Evolutionary conservation across 176 grass and related monocot species (phyloP).

Genomic region (Tillandsia fasciculata): DNA sequence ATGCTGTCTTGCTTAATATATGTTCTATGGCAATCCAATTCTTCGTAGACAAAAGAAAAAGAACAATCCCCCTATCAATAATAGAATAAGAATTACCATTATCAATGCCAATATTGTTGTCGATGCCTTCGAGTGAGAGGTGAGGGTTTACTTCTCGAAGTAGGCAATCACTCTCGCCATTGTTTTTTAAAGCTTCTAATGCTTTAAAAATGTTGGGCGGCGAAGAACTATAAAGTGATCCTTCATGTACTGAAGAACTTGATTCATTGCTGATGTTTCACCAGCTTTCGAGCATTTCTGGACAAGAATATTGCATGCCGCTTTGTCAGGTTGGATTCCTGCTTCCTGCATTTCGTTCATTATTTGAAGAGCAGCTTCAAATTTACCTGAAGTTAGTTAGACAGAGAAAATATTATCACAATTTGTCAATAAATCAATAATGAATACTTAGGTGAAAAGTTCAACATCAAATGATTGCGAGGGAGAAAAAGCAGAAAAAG

Average conservation of each 20-base stretch:
- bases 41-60: constrained; percentile 39
- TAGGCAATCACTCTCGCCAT: constrained; percentile 35
- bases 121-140: constrained; percentile 46
- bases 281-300: constrained; percentile 60
- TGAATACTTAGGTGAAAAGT: too few relatives aligned
- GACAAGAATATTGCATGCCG: constrained; percentile 64
- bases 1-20: constrained; percentile 26
- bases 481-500: too few relatives aligned
- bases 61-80: constrained; percentile 40
- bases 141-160: constrained; percentile 65
- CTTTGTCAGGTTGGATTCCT: constrained; percentile 54
- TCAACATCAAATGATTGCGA: too few relatives aligned
- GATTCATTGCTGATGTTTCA: constrained; percentile 39
- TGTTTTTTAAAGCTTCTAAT: constrained; percentile 54
- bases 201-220: constrained; percentile 43
- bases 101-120: constrained; percentile 24
- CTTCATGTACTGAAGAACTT: constrained; percentile 66
- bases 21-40: constrained; percentile 49
- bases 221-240: constrained; percentile 60
- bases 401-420: constrained; percentile 18
- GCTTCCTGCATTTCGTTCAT: constrained; percentile 63
- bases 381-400: constrained; percentile 37
- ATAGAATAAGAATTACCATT: constrained; percentile 32
- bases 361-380: constrained; percentile 48
- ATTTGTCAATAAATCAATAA: background rate